Conservation (phyloP, 148 eudicot genomes). For the Suaeda aralocaspica region DNA sequence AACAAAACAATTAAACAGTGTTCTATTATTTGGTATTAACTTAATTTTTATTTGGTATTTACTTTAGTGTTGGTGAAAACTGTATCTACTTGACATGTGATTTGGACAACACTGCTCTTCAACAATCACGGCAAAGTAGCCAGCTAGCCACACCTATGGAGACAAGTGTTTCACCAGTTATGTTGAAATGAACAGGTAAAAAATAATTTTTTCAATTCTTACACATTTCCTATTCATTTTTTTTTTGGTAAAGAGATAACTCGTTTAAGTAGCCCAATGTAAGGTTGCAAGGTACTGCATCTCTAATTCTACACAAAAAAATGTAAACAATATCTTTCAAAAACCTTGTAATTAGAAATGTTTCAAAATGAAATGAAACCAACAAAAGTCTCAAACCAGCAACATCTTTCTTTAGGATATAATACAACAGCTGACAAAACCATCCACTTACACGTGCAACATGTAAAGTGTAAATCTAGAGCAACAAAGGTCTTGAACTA, state of each 20-base stretch:
- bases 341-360: neutral
- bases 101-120: neutral
- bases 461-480: too few species aligned
- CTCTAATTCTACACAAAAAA: neutral
- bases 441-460: too few species aligned
- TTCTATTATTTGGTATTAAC: neutral
- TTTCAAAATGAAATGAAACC: neutral
- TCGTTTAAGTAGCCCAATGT: neutral
- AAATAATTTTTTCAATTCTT: neutral
- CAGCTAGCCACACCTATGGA: neutral
- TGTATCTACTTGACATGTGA: neutral
- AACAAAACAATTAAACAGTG: neutral
- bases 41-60: too few species aligned
- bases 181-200: too few species aligned
- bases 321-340: neutral
- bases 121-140: neutral
- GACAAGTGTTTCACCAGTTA: neutral
- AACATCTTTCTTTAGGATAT: too few species aligned
- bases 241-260: neutral
- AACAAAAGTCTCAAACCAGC: neutral
- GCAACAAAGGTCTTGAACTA: neutral
- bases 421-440: too few species aligned
- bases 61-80: neutral
- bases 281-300: neutral
- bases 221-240: neutral